Evolutionary conservation across 306 rosid species (phyloP), one percentile per base, ranked within the genome.

Genomic region (Malus orientalis): DNA sequence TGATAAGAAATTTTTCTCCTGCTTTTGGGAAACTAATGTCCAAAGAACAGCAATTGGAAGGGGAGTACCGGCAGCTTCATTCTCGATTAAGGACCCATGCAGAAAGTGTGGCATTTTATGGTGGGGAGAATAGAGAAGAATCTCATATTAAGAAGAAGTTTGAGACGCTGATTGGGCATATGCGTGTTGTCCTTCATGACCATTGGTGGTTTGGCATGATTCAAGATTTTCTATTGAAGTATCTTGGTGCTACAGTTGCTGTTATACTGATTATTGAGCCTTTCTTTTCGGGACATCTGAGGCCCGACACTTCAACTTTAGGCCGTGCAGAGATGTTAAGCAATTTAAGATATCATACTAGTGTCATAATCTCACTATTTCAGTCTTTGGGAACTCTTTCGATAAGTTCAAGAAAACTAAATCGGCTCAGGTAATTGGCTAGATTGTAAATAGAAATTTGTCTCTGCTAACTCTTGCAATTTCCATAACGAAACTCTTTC

Each of bases 151-250:
- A 89, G 85, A 87, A 83, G 68, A 96, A 96, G 84, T 96, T 96
- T 84, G 84, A 85, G 81, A 67, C 80, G 51, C 83, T 92, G 69
- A 81, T 89, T 72, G 71, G 80, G 80, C 99, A 96, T 84, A 67
- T 89, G 91, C 76, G 84, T 32, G 75, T 71, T 70, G 98, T 89
- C 70, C 86, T 89, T 77, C 98, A 96, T 55, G 97, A 96, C 69
- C 97, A 96, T 74, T 96, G 99, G 99, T 96, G 99, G 99, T 96
- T 96, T 89, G 98, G 99, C 86, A 96, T 96, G 97, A 91, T 96
- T 86, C 99, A 96, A 74, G 99, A 96, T 80, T 96, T 92, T 76
- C 68, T 96, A 59, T 78, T 92, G 83, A 96, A 96, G 87, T 96
- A 96, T 87, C 97, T 96, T 74, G 99, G 99, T 76, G 98, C 99